These are phyloP conservation scores for Globisporangium irregulare DNA, from an alignment of 352 stramenopile genomes.

Conservation along the genomic window DNA sequence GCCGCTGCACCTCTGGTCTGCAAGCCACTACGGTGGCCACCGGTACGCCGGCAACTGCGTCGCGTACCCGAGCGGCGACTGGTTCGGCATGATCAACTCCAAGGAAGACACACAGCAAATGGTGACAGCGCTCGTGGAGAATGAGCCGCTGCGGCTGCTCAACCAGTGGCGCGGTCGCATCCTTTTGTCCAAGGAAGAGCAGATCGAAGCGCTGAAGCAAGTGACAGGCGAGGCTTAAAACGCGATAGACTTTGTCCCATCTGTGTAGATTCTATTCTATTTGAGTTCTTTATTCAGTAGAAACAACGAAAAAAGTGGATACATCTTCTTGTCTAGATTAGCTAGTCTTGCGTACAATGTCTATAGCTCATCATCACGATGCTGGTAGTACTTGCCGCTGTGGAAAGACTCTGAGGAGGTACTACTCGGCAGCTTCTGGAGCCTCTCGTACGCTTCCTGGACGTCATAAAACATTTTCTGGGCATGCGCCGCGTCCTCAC, in stretches of 20 bases:
- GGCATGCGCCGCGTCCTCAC: slow-evolving; percentile 15
- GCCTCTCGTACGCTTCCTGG: slow-evolving; percentile 27
- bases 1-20: slow-evolving; percentile 52
- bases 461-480: slow-evolving; percentile 23
- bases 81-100: slow-evolving; percentile 71
- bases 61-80: slow-evolving; percentile 71
- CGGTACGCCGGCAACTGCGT: slow-evolving; percentile 72
- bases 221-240: slow-evolving; percentile 5
- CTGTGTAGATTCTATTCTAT: not conserved
- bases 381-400: not conserved
- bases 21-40: slow-evolving; percentile 74
- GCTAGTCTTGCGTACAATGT: not conserved
- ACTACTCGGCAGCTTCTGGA: slow-evolving; percentile 8
- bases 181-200: slow-evolving; percentile 42
- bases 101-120: slow-evolving; percentile 42
- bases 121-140: slow-evolving; percentile 35
- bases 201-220: slow-evolving; percentile 45
- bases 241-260: not conserved
- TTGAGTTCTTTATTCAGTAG: not conserved
- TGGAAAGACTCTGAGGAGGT: not conserved
- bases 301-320: not conserved
- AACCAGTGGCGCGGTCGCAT: slow-evolving; percentile 70
- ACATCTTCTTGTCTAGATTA: no score
- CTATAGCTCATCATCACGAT: slow-evolving; percentile 5
- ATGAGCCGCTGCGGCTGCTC: slow-evolving; percentile 41